Evolutionary conservation across 768 basidiomycete species (phyloP), one percentile per base, ranked within the genome.

Genomic region (Omphalotus guepiniiformis): DNA sequence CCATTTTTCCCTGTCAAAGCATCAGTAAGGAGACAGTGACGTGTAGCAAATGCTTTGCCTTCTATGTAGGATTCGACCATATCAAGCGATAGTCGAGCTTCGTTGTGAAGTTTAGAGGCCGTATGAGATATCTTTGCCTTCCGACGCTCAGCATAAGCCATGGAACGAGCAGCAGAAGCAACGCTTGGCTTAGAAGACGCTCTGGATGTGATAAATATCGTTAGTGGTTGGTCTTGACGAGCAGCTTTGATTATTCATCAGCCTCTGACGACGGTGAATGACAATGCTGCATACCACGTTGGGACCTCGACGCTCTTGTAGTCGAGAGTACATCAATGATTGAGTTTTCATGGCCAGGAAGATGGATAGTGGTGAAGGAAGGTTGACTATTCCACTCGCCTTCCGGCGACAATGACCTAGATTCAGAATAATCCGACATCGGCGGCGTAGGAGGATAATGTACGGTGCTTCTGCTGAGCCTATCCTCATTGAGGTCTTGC

Each of bases 391-490:
- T 48, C 8, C 49, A 7, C 23, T 48, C 49, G 25, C 58, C 50
- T 43, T 66, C 72, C 8, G 84, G 83, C 2, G 83, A 83, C 21
- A 80, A 65, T 23, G 82, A 72, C 48, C 81, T 71, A 9, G 86
- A 86, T 21, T 76, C 78, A 21, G 84, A 80, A 56, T 74, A 75
- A 60, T 88, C 87, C 6, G 88, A 90, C 15, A 76, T 67, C 3
- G 88, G 88, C n/a, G 88, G 88, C 0, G 88, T 90, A 36, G 79
- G 68, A 32, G 88, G 88, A 61, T 82, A 88, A 56, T 81, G 77
- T 3, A 76, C 62, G 66, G 67, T 25, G 73, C 65, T 45, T 52
- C 54, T 25, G 29, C 55, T 39, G 27, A 40, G 23, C 46, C n/a
- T n/a, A n/a, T n/a, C n/a, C n/a, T n/a, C n/a, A n/a, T 60, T 63